Percentiles rank a stretch among this genome's conserved stretches.
Evolutionary conservation across 2,329 filamentous ascomycete genomes (phyloP).

Genomic region (Alternaria angustiovoidea): DNA sequence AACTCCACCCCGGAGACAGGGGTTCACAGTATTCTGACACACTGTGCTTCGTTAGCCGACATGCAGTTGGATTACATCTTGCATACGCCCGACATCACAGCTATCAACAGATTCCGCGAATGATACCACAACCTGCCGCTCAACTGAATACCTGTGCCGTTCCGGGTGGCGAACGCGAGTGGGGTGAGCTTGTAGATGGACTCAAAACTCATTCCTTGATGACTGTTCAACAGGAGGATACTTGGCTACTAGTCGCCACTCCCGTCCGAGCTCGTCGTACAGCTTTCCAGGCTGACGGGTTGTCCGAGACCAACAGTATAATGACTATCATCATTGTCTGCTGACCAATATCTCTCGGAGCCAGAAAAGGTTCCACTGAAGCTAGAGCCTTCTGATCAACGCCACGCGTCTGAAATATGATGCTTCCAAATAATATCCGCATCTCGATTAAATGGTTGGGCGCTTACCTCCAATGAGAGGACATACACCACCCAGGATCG

Average conservation of each 20-base stretch:
- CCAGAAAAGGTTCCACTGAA: not conserved
- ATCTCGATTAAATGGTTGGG: not conserved
- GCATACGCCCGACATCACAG: constrained; percentile 1
- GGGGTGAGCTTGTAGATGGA: not conserved
- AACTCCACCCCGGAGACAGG: not conserved
- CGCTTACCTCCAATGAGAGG: not conserved
- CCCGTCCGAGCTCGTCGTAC: not conserved
- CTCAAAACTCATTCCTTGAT: not conserved
- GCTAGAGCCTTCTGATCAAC: not conserved
- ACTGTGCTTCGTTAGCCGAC: not conserved
- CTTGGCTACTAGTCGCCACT: not conserved
- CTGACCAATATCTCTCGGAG: not conserved
- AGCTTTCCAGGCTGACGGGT: not conserved
- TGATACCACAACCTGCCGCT: not conserved
- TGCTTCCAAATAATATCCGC: not conserved
- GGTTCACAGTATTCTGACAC: not conserved
- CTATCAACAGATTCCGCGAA: not conserved
- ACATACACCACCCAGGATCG: not conserved
- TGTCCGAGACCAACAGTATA: not conserved
- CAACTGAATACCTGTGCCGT: not conserved
- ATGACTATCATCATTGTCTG: not conserved
- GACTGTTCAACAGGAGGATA: not conserved
- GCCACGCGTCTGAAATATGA: not conserved
- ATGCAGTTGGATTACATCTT: not conserved
- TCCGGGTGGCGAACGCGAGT: not conserved